Evolutionary conservation across 2,329 filamentous ascomycete genomes (phyloP), one percentile per base, ranked within the genome.

Genomic region (Colletotrichum sp.): DNA sequence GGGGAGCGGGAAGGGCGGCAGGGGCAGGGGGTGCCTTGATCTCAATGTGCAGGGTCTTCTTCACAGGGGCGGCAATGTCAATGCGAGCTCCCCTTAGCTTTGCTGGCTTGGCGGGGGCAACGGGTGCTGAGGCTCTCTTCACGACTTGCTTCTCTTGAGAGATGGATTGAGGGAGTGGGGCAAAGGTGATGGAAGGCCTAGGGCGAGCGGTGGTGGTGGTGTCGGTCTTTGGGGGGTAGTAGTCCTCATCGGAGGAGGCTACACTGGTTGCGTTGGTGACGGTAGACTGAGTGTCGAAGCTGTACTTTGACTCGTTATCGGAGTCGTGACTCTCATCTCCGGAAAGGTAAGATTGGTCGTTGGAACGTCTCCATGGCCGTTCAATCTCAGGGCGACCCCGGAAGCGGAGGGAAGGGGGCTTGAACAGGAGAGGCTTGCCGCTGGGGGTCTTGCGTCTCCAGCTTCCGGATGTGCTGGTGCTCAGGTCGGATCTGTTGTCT

Each of bases 211-310:
- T 32, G 39, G 69, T 62, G 15, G 34, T 49, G 15, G 69, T 55
- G 24, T 57, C 57, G 16, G 73, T 57, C 49, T 76, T 77, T 44
- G 21, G 59, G 69, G 69, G 68, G 39, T 32, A 72, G 13, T 63
- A 55, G 6, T 75, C 52, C 12, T 76, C 73, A 8, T 67, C 71
- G 15, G 71, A 71, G 6, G 71, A 71, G 3, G 71, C 73, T 26
- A 78, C 72, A 49, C 77, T 78, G n/a, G 77, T 78, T n/a, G 77
- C 77, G 65, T 64, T 68, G 6, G 77, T 78, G 64, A 77, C 24
- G 55, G 68, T 60, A n/a, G 76, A 75, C 26, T 44, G 59, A 28
- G 76, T 70, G 49, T 72, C 73, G 32, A 75, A 78, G 65, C 71
- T 78, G 65, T 66, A 78, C 60, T 75, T 77, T 10, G 76, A 78